Evolutionary conservation across 129 eudicot species (phyloP), one percentile per base, ranked within the genome.

Genomic region (Tagetes patula): DNA sequence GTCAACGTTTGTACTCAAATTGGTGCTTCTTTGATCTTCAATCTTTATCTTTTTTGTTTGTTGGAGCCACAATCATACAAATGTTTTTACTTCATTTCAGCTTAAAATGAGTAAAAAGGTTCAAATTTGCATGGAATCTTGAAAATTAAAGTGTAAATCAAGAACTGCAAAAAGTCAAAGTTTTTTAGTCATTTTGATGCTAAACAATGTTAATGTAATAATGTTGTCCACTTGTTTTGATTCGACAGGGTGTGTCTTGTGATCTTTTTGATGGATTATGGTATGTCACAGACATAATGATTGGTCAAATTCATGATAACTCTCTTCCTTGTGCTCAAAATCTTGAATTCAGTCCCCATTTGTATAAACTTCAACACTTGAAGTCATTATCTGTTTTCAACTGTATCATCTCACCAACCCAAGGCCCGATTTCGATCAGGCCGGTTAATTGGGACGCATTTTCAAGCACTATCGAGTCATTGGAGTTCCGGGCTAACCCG

Each of bases 261-360:
- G 97, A 91, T 73, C 47, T 91, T 47, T 84, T 58, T 74, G 83
- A 88, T 84, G 96, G 88, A 59, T 83, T 88, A 12, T 91, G 97
- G 97, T 88, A 86, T 79, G 97, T 88, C 5, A 91, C 92, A 61
- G 87, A 77, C 27, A 76, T 91, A 14, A 83, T 61, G 60, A 80
- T 88, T 36, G 97, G 97, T 7, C 97, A 84, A 37, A 20, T 88
- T 77, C 92, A 91, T 74, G 97, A 91, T 13, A 91, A 91, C 75
- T 91, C 97, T 9, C 89, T 86, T 11, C 80, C 67, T 0, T 91
- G 97, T 75, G 87, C 85, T 49, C 75, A 72, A 81, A 83, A 88
- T 75, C 83, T 77, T 37, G 88, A 80, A 54, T 84, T 91, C 7
- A 84, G 78, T 56, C 83, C 92, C 27, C 81, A 86, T 34, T 64